Evolutionary conservation across 2,329 filamentous ascomycete species (phyloP).

Genomic region (Colletotrichum falcatum): DNA sequence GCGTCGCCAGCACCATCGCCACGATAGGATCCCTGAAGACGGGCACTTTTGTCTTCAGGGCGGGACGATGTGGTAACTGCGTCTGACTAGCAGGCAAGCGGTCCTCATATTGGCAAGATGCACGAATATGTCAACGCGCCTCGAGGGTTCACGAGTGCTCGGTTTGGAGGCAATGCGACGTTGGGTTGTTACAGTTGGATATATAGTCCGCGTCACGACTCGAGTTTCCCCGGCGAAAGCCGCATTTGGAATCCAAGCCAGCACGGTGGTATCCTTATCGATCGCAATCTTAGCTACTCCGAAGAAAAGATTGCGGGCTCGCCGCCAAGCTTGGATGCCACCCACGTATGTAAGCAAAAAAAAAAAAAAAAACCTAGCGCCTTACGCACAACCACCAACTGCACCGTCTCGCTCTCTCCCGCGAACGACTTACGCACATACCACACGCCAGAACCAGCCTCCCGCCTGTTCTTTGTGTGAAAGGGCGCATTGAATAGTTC

Average conservation of each 20-base stretch:
- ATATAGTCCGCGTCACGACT: background rate
- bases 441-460: constrained; percentile 24
- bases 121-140: constrained; percentile 46
- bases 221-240: constrained; percentile 5
- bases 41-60: constrained; percentile 49
- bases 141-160: background rate
- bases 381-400: background rate
- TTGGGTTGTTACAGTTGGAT: too few relatives aligned
- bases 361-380: background rate
- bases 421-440: constrained; percentile 11
- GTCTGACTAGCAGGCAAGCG: constrained; percentile 27
- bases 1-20: constrained; percentile 54
- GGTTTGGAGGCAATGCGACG: background rate
- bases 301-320: background rate
- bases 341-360: constrained; percentile 18
- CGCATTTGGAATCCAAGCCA: background rate
- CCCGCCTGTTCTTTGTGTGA: constrained; percentile 10
- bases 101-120: constrained; percentile 52
- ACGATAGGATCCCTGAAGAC: constrained; percentile 49
- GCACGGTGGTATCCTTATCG: background rate
- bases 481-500: background rate
- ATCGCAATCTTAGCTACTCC: background rate
- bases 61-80: constrained; percentile 45
- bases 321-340: background rate
- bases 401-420: background rate